These are phyloP conservation scores for Candida loeiensis DNA, from an alignment of 805 yeast genomes.

Conservation along the genomic window DNA sequence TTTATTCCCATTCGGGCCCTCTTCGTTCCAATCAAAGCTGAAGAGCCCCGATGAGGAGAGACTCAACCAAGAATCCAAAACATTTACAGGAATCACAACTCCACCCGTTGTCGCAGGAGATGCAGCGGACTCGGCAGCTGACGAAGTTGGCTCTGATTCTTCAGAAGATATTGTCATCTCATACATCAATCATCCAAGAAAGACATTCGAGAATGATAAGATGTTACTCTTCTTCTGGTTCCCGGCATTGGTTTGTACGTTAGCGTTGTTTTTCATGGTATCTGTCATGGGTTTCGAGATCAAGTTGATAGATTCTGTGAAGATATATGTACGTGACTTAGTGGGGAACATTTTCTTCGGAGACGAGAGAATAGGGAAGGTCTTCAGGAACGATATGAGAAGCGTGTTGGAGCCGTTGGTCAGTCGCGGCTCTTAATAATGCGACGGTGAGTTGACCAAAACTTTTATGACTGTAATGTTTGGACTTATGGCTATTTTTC, in stretches of 20 bases:
- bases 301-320: conserved; percentile 32
- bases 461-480: conserved; percentile 3
- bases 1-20: conserved; percentile 55
- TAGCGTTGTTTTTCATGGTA: conserved; percentile 46
- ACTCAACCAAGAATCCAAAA: conserved; percentile 21
- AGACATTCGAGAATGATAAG: conserved; percentile 64
- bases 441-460: neutral
- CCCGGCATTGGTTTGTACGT: conserved; percentile 62
- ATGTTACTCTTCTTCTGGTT: conserved; percentile 90
- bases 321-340: conserved; percentile 31
- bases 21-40: conserved; percentile 23
- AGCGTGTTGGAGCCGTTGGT: conserved; percentile 2
- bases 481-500: conserved; percentile 5
- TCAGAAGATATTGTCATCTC: conserved; percentile 43
- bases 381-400: conserved; percentile 22
- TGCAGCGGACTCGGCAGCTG: conserved; percentile 16
- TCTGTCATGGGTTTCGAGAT: conserved; percentile 39
- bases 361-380: conserved; percentile 37
- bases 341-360: conserved; percentile 44
- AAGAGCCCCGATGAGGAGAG: conserved; percentile 31
- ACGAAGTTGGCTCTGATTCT: conserved; percentile 37
- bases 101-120: conserved; percentile 5
- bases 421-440: neutral
- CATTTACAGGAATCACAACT: conserved; percentile 5
- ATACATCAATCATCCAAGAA: conserved; percentile 43